Evolutionary conservation across 148 eudicot species (phyloP), one percentile per base, ranked within the genome.

Genomic region (Dianthus caryophyllus): DNA sequence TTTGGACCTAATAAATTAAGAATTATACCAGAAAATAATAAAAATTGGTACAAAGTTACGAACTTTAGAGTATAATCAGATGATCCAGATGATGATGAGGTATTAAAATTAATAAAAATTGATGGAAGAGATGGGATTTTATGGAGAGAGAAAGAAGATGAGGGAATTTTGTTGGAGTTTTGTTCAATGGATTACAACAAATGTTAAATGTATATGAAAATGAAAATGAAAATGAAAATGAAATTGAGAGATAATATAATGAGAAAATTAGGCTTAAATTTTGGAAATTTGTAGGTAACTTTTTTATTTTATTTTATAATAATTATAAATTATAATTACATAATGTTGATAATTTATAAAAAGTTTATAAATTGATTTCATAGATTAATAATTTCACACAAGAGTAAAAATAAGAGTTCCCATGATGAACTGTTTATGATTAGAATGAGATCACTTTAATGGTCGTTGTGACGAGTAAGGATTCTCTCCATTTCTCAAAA

Each of bases 161-260:
- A 72, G 70, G 43, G 16, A 60, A 58, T 15, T 71, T 65, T 66
- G 66, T 49, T 71, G 71, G 67, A 67, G 44, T 64, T 69, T 72
- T 33, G 63, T 59, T 50, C 16, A 41, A 64, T 47, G 66, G 58
- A 69, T 68, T 74, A 63, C 22, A 74, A 25, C n/a, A n/a, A n/a
- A n/a, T n/a, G n/a, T n/a, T n/a, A n/a, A n/a, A n/a, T n/a, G n/a
- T 33, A 2, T 33, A 33, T 2, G 38, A 7, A 33, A 33, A 33
- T 33, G 38, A 33, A 33, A 2, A 33, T 33, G 38, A 33, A 26
- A 24, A 20, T 44, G 24, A 58, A 58, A 58, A 58, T 4, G 41
- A 56, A 56, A 29, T 12, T 15, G 8, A 16, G 17, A 24, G 8
- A 26, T 41, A 56, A 30, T 30, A 30, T 30, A 30, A 17, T 15